Evolutionary conservation across 2,329 filamentous ascomycete genomes (phyloP), one percentile per base, ranked within the genome.

Genomic region (Pseudomassariella vexata): DNA sequence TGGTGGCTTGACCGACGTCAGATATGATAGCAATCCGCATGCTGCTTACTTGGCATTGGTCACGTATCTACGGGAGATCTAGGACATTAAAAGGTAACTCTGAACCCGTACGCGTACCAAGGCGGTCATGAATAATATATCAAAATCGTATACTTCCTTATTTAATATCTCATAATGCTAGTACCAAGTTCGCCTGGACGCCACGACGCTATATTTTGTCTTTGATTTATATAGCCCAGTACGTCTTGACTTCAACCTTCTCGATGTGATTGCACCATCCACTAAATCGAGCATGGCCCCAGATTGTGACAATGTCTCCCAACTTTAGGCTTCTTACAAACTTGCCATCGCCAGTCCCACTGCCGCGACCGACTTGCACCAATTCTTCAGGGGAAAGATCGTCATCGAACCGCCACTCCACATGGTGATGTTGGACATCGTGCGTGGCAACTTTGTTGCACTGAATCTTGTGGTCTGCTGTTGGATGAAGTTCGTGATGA

Each of bases 231-330:
- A 52, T 47, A 1, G 73, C 70, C 72, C 73, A 81, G 46, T 74
- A 79, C 17, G 80, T 60, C 36, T 74, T 70, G 19, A 80, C 55
- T 48, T 63, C 60, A 3, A 70, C 67, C 9, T 54, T 60, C 28
- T 69, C 50, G 8, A 79, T 50, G 9, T 54, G 32, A 39, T 80
- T 80, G 2, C 33, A 27, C 77, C 77, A 82, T 0, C 56, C 66
- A 0, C 48, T 52, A 34, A 74, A 80, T 36, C 76, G 64, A 3
- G 73, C 65, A 52, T 71, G 76, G 1, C 59, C 75, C 76, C 76
- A 81, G 2, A 81, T 46, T 0, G 75, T 79, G 9, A 81, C 55
- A 12, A 76, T 66, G 42, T 82, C 77, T 1, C 77, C 77, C n/a
- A 76, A 41, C 41, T 64, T 67, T 41, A 82, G 47, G 27, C 55